Evolutionary conservation across 768 basidiomycete species (phyloP).

Genomic region (Kwoniella sp.): DNA sequence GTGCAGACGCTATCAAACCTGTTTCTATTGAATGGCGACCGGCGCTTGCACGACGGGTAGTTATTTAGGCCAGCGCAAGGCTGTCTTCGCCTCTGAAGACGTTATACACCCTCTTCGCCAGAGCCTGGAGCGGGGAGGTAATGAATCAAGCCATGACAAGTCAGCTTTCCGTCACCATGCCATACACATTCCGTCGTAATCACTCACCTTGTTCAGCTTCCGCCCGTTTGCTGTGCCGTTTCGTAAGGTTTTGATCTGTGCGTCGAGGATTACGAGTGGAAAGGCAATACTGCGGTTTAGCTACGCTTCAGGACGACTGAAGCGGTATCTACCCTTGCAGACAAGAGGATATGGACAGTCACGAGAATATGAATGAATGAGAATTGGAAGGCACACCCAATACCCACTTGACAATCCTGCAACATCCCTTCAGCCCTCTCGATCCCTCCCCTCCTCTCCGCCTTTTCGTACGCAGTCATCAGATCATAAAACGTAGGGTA

Average conservation of each 20-base stretch:
- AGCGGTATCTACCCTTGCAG: too few species aligned
- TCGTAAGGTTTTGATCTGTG: constrained; percentile 37
- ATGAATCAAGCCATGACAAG: not conserved
- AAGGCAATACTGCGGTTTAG: too few species aligned
- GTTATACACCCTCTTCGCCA: constrained; percentile 43
- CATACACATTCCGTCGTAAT: not conserved
- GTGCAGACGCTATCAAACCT: too few species aligned
- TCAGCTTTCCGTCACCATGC: not conserved
- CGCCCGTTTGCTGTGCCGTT: constrained; percentile 42
- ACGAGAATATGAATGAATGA: too few species aligned
- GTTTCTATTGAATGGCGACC: too few species aligned
- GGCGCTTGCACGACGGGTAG: not conserved
- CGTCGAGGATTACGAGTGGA: not conserved
- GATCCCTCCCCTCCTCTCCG: constrained; percentile 38
- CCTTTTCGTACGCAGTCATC: constrained; percentile 51
- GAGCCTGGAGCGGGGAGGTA: constrained; percentile 18
- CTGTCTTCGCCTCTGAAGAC: constrained; percentile 45
- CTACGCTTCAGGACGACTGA: too few species aligned
- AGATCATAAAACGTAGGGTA: constrained; percentile 43
- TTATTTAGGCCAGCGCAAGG: constrained; percentile 38
- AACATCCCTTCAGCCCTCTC: constrained; percentile 40
- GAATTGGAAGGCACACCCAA: too few species aligned
- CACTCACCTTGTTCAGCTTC: constrained; percentile 37
- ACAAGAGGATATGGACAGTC: too few species aligned
- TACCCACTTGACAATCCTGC: constrained; percentile 48